Conservation (phyloP, 1,284 basidiomycete genomes). For the Leccinum pallidistipes region DNA sequence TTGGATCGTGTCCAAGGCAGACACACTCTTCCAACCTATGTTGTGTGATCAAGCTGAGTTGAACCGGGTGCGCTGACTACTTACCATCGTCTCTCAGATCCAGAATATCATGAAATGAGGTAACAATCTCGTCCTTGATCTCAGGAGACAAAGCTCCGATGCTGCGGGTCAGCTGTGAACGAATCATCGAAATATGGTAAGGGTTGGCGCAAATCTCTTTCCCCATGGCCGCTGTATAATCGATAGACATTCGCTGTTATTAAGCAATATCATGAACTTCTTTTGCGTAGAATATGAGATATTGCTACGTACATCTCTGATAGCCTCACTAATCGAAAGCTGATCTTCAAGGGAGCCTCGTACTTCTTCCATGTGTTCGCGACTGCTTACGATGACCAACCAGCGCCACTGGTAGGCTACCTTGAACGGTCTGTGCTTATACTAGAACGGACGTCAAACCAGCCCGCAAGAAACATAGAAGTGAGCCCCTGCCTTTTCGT, state of each 20-base stretch:
- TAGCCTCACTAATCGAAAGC: conserved; percentile 37
- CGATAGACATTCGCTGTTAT: conserved; percentile 20
- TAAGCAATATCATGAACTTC: neutral
- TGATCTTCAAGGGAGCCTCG: conserved; percentile 38
- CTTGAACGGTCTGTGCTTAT: conserved; percentile 41
- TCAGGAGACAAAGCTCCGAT: conserved; percentile 27
- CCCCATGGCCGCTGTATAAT: conserved; percentile 31
- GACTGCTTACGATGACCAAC: conserved; percentile 42
- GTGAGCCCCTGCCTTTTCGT: conserved; percentile 13
- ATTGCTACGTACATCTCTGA: conserved; percentile 30
- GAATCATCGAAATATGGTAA: conserved; percentile 31
- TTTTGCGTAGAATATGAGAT: neutral
- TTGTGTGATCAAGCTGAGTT: neutral
- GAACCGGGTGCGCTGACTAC: neutral
- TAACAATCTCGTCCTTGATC: conserved; percentile 36
- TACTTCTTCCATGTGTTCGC: conserved; percentile 42
- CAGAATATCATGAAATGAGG: conserved; percentile 29
- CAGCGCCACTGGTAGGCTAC: conserved; percentile 40
- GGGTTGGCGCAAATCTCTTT: conserved; percentile 20
- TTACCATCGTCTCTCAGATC: conserved; percentile 20
- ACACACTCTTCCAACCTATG: conserved; percentile 35
- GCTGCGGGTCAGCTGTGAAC: conserved; percentile 33
- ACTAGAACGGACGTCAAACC: conserved; percentile 23
- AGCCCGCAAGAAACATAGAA: neutral
- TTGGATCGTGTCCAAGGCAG: conserved; percentile 18